Evolutionary conservation across 1,139 yeast genomes (phyloP), one percentile per base, ranked within the genome.

Genomic region (Pichia sp.): DNA sequence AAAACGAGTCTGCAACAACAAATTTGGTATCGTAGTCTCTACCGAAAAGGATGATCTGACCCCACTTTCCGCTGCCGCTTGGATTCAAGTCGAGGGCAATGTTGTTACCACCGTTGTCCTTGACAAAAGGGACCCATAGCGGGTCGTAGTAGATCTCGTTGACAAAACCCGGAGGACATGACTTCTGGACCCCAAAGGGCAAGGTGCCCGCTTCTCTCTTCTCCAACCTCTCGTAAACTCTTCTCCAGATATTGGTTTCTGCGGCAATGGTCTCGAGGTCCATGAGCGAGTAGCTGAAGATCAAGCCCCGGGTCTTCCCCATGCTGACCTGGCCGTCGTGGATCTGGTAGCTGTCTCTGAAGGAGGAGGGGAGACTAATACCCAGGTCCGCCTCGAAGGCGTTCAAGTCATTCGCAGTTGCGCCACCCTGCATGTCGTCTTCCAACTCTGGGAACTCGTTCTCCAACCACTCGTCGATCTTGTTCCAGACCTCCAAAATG

Each of bases 251-350:
- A 40, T 76, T 73, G 71, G 85, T 82, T 68, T 87, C 95, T 62
- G 83, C 87, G 50, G 82, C 78, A 54, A 87, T 78, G 54, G 81
- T 75, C 67, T 87, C 95, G 57, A 87, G 73, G 67, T 87, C 93
- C 63, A 88, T 73, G 50, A 87, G 75, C 4, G 84, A 80, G 64
- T 85, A 75, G 26, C 95, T 90, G 75, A 84, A 84, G 50, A 88
- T 69, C 54, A 87, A 74, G 4, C 96, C 96, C 49, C 69, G 61
- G 19, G 64, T 65, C 62, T 79, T 78, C 16, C 92, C 92, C 50
- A 89, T 87, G 48, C 82, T 72, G 60, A 86, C 84, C 71, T 88
- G 95, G 57, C 96, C 96, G 67, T 88, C 96, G 67, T 87, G 93
- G 57, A 83, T 75, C 68, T 81, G 81, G 68, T 80, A 84, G 56